These are phyloP conservation scores for Viola pubescens DNA, from an alignment of 441 rosid species.

Conservation along the genomic window DNA sequence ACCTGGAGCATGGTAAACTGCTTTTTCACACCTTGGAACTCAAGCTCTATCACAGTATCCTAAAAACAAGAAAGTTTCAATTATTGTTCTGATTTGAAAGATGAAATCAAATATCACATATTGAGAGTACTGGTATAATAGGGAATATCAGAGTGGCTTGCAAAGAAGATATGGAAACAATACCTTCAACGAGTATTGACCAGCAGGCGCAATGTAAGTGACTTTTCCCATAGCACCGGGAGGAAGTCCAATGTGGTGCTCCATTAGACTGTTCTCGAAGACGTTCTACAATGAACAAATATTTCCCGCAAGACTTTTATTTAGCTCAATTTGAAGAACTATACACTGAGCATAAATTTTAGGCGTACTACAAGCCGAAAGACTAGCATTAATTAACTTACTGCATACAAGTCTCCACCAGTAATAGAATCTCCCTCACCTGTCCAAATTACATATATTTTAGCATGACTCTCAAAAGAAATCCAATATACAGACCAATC, in stretches of 20 bases:
- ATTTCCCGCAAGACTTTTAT: slow-evolving; percentile 9
- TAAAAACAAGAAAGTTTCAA: slow-evolving; percentile 19
- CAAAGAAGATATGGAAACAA: slow-evolving; percentile 18
- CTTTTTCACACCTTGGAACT: slow-evolving; percentile 95
- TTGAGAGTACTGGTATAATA: too few relatives aligned
- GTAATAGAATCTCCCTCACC: slow-evolving; percentile 95
- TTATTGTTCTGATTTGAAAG: background rate
- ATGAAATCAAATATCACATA: background rate
- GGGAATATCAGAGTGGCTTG: background rate
- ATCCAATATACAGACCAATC: slow-evolving; percentile 1
- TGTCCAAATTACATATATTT: slow-evolving; percentile 23
- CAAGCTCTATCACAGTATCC: slow-evolving; percentile 97
- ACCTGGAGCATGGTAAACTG: slow-evolving; percentile 98
- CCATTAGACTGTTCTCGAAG: slow-evolving; percentile 90
- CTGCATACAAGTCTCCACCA: slow-evolving; percentile 97
- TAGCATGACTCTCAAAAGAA: slow-evolving; percentile 8
- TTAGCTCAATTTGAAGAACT: slow-evolving; percentile 1
- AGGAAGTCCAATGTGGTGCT: slow-evolving; percentile 85
- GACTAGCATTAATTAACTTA: slow-evolving; percentile 37
- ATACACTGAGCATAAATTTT: background rate
- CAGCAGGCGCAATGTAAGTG: slow-evolving; percentile 87
- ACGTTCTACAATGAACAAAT: slow-evolving; percentile 57
- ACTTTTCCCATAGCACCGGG: slow-evolving; percentile 98
- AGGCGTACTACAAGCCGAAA: slow-evolving; percentile 8
- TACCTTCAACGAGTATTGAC: slow-evolving; percentile 95